Percentiles rank a stretch among this genome's conserved stretches.
Evolutionary conservation across 2,329 filamentous ascomycete genomes (phyloP).

Genomic region (Rutstroemia sp.): DNA sequence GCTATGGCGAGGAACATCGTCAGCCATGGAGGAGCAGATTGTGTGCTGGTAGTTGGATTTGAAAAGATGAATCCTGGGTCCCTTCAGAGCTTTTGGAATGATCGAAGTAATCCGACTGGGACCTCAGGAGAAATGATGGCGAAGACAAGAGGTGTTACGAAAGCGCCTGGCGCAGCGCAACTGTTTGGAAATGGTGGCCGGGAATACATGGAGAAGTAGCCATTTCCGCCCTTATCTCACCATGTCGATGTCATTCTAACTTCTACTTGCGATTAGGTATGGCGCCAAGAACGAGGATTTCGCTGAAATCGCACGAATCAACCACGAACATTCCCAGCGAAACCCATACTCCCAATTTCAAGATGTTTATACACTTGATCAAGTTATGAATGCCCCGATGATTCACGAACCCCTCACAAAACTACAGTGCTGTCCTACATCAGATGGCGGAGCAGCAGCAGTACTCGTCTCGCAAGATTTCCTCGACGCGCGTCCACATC

Average conservation of each 20-base stretch:
- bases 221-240: not conserved
- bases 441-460: conserved; percentile 82
- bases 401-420: conserved; percentile 88
- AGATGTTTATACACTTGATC: conserved; percentile 80
- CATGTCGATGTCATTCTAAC: not conserved
- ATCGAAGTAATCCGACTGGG: conserved; percentile 72
- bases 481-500: conserved; percentile 75
- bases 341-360: conserved; percentile 99
- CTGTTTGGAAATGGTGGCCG: conserved; percentile 91
- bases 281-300: conserved; percentile 82
- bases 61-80: conserved; percentile 98
- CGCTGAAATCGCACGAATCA: conserved; percentile 87
- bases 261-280: not conserved
- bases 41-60: conserved; percentile 86
- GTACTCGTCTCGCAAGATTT: conserved; percentile 85
- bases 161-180: conserved; percentile 80
- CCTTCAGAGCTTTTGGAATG: conserved; percentile 75
- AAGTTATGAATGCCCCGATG: conserved; percentile 68
- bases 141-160: conserved; percentile 70
- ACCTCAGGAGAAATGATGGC: conserved; percentile 73
- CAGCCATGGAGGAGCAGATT: conserved; percentile 73
- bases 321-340: conserved; percentile 82
- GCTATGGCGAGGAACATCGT: conserved; percentile 78
- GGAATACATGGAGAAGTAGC: conserved; percentile 90
- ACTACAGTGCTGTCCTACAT: conserved; percentile 97